Base-by-base conservation (phyloP, 2,329 filamentous ascomycete genomes). In the Sporothrix humicola region DNA sequence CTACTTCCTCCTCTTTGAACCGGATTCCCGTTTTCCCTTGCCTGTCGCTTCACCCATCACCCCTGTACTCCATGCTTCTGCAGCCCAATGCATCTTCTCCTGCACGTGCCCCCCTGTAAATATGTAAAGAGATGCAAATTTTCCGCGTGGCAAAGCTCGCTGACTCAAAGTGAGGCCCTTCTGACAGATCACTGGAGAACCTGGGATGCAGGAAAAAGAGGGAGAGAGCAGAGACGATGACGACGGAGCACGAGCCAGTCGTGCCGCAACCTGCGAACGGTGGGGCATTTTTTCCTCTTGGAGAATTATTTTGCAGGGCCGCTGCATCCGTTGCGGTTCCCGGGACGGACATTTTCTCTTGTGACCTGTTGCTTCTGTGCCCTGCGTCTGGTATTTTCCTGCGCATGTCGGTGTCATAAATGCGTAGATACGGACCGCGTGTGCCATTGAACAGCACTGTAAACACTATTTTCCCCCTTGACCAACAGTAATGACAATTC, bases 161-260 rank as follows among this genome's bases (percentile, higher is more conserved):
- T 71, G 69, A 71, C 42, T 71, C 69, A 71, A 61, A 71, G 42
- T n/a, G 17, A 71, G 69, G 15, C 54, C 54, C 69, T 71, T 59
- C 69, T 71, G n/a, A 61, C 69, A 56, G 23, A 71, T 71, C 69
- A 50, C 48, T 58, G 68, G 15, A 8, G 46, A 48, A 20, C 17
- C 4, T 48, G 12, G 26, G 31, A 31, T 5, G 26, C 15, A 59
- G 10, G 56, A 26, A 37, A 63, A 12, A 42, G 58, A 9, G 12
- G 31, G 7, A 23, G 31, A 37, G 31, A 52, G 48, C 6, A 17
- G 48, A 17, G 12, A 17, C 48, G 48, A 52, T 52, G 48, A 52
- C 48, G 48, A 52, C 15, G 15, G 9, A 44, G 23, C 48, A 42
- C 66, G 31, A 69, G 48, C 46, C 66, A 69, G 15, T 42, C 12